Conservation (phyloP, 441 rosid species). For the Eruca vesicaria region DNA sequence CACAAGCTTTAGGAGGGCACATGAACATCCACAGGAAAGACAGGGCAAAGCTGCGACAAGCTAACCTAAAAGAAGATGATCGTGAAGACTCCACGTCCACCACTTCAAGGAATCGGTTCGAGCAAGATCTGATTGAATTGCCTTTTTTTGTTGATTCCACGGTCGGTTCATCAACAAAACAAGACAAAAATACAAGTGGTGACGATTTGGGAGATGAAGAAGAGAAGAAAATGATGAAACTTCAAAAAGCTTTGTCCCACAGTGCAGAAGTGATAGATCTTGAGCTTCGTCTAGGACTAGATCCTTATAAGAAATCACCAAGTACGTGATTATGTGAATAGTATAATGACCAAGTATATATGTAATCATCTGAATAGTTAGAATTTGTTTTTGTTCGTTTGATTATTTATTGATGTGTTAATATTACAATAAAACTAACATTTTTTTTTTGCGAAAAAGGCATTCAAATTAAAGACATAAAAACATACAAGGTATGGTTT, state of each 20-base stretch:
- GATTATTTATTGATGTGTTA: slow-evolving; percentile 15
- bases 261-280: slow-evolving; percentile 33
- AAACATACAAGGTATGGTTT: too few species aligned
- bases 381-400: slow-evolving; percentile 11
- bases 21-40: slow-evolving; percentile 71
- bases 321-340: slow-evolving; percentile 16
- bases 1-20: slow-evolving; percentile 72
- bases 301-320: slow-evolving; percentile 32
- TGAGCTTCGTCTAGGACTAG: slow-evolving; percentile 39
- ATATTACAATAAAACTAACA: neutral
- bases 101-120: slow-evolving; percentile 22
- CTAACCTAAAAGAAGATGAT: slow-evolving; percentile 16
- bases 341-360: neutral
- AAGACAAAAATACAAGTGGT: neutral
- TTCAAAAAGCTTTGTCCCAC: slow-evolving; percentile 14
- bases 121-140: slow-evolving; percentile 22
- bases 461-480: too few species aligned
- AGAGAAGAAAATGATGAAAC: neutral
- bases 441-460: too few species aligned
- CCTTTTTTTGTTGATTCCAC: slow-evolving; percentile 24
- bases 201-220: slow-evolving; percentile 19
- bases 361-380: slow-evolving; percentile 2
- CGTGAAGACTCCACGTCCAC: slow-evolving; percentile 4
- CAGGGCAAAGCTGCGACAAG: slow-evolving; percentile 56
- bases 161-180: slow-evolving; percentile 6